Evolutionary conservation across 2,329 filamentous ascomycete genomes (phyloP).

Genomic region (Xylaria sp.): DNA sequence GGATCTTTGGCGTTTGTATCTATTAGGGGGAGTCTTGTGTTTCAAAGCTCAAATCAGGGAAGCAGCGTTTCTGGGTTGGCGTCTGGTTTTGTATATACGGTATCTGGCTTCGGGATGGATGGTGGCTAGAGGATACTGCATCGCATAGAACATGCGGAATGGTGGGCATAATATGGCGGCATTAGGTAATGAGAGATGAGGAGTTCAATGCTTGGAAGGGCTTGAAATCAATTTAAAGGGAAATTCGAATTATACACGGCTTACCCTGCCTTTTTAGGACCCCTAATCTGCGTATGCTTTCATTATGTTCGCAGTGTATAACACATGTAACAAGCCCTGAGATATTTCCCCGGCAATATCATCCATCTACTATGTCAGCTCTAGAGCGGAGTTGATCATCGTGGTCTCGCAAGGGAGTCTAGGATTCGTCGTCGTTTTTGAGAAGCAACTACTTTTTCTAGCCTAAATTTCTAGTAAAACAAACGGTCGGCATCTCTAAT

Average conservation of each 20-base stretch:
- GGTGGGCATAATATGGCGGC: slow-evolving; percentile 3
- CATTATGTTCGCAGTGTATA: background rate
- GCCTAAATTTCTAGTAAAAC: too few species aligned
- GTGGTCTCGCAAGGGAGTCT: too few species aligned
- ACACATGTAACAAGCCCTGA: too few species aligned
- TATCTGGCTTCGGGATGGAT: slow-evolving; percentile 2
- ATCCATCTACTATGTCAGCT: too few species aligned
- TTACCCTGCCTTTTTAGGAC: background rate
- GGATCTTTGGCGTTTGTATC: slow-evolving; percentile 3
- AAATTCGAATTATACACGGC: background rate
- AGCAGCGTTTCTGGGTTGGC: slow-evolving; percentile 7
- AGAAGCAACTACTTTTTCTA: too few species aligned
- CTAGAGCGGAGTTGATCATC: too few species aligned
- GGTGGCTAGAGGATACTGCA: slow-evolving; percentile 25
- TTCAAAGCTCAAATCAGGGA: background rate
- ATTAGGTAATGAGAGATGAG: slow-evolving; percentile 29
- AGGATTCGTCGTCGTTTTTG: too few species aligned
- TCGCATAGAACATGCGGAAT: slow-evolving; percentile 15
- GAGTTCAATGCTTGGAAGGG: background rate
- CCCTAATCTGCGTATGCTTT: background rate
- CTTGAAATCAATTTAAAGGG: background rate
- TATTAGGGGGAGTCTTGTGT: slow-evolving; percentile 3
- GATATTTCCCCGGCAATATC: too few species aligned
- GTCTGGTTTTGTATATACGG: slow-evolving; percentile 18
- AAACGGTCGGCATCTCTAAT: too few species aligned